A percentile compares a stretch with the other conserved stretches of the same genome.
Conservation (phyloP, 2,329 filamentous ascomycete species). For the Colletotrichum lini region DNA sequence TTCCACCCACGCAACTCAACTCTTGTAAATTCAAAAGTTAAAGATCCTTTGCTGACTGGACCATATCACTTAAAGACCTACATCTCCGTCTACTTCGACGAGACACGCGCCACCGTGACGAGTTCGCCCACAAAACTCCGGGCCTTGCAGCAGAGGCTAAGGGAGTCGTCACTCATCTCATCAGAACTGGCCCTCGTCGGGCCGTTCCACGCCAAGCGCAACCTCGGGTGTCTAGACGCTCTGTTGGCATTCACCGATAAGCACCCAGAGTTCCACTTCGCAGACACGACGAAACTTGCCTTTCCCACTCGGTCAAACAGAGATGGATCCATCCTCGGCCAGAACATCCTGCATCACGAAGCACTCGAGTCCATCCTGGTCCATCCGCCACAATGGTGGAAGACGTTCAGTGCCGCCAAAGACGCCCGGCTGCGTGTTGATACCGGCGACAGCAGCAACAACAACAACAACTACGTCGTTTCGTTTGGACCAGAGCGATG, state of each 20-base stretch:
- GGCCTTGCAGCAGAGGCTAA: slow-evolving; percentile 46
- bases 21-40: not conserved
- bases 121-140: slow-evolving; percentile 42
- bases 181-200: slow-evolving; percentile 51
- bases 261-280: slow-evolving; percentile 50
- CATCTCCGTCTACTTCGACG: slow-evolving; percentile 55
- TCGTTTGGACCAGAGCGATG: slow-evolving; percentile 56
- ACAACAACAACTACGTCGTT: slow-evolving; percentile 32
- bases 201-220: slow-evolving; percentile 50
- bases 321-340: slow-evolving; percentile 41
- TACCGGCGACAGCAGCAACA: not conserved
- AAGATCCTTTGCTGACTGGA: not conserved
- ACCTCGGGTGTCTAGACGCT: not conserved
- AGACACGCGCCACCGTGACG: slow-evolving; percentile 54
- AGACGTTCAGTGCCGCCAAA: slow-evolving; percentile 47
- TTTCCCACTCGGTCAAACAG: slow-evolving; percentile 43
- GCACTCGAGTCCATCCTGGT: slow-evolving; percentile 54
- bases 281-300: slow-evolving; percentile 48
- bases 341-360: slow-evolving; percentile 47
- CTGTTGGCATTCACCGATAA: not conserved
- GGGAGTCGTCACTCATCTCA: slow-evolving; percentile 38
- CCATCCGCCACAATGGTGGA: slow-evolving; percentile 53
- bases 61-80: slow-evolving; percentile 49
- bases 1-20: not conserved
- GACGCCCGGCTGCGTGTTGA: slow-evolving; percentile 37